A percentile compares a stretch with the other conserved stretches of the same genome.
phyloP scores from a whole-genome alignment of 345 rosid species.

The Excoecaria cochinchinensis region DNA sequence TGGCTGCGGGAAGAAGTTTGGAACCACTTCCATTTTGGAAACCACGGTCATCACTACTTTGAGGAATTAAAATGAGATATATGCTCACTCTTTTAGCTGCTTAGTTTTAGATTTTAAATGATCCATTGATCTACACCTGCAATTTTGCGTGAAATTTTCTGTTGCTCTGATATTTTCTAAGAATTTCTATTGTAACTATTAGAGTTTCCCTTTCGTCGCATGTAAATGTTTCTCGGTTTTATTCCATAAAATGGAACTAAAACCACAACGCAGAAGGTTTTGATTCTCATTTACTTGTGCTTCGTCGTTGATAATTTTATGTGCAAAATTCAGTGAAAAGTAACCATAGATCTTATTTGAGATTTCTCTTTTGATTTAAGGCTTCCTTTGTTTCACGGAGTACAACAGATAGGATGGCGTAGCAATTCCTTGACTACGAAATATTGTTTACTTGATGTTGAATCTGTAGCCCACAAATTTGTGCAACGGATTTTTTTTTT shows the following conservation, averaged over 20 bases:
- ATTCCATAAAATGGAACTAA: not conserved
- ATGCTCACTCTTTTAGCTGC: too few species aligned
- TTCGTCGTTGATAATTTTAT: not conserved
- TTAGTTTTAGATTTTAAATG: too few species aligned
- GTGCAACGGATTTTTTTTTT: not conserved
- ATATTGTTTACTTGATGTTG: not conserved
- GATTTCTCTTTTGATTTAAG: not conserved
- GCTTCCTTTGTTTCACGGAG: not conserved
- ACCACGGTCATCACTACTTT: not conserved
- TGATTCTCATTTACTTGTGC: not conserved
- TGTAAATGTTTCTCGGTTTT: not conserved
- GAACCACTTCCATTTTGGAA: not conserved
- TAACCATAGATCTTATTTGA: not conserved
- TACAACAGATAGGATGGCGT: not conserved
- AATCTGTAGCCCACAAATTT: not conserved
- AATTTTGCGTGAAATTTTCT: not conserved
- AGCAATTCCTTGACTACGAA: not conserved
- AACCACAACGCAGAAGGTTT: not conserved
- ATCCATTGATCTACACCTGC: not conserved
- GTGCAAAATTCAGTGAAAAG: not conserved
- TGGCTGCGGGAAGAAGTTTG: not conserved
- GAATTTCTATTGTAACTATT: too few species aligned
- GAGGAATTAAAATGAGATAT: not conserved
- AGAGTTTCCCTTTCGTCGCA: too few species aligned
- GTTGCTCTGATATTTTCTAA: not conserved